Evolutionary conservation across 148 eudicot species (phyloP).

Genomic region (Bassia scoparia): DNA sequence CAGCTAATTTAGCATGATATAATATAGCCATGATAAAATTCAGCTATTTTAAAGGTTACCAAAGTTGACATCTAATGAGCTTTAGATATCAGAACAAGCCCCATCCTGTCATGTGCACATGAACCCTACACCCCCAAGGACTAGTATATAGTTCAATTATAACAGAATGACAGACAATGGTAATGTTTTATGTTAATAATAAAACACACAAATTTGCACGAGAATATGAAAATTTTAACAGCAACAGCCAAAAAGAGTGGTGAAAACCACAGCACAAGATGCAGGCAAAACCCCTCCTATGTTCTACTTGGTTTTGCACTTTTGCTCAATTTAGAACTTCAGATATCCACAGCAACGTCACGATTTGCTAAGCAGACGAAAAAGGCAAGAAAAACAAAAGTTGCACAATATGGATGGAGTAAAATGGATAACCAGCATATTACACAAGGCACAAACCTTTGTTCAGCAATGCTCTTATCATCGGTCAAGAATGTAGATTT

Average conservation of each 20-base stretch:
- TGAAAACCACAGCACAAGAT: neutral
- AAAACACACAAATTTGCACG: neutral
- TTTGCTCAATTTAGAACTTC: neutral
- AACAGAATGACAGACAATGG: neutral
- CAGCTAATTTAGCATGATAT: neutral
- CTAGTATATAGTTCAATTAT: neutral
- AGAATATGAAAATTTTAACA: too few relatives aligned
- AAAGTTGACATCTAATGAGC: neutral
- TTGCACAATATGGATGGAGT: neutral
- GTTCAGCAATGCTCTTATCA: slow-evolving; percentile 66
- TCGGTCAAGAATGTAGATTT: slow-evolving; percentile 74
- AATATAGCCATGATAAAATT: neutral
- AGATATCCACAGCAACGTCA: too few relatives aligned
- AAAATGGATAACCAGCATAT: neutral
- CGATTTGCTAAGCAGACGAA: too few relatives aligned
- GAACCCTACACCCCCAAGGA: neutral
- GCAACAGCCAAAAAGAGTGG: too few relatives aligned
- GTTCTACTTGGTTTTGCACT: neutral
- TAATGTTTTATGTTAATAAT: neutral
- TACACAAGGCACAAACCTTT: slow-evolving; percentile 47
- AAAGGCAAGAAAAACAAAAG: neutral
- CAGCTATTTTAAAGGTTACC: neutral
- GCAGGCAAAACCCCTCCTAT: neutral
- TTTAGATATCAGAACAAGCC: neutral
- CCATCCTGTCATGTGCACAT: neutral